Conservation (phyloP, 163 green algal species). For the Prototheca cutis region DNA sequence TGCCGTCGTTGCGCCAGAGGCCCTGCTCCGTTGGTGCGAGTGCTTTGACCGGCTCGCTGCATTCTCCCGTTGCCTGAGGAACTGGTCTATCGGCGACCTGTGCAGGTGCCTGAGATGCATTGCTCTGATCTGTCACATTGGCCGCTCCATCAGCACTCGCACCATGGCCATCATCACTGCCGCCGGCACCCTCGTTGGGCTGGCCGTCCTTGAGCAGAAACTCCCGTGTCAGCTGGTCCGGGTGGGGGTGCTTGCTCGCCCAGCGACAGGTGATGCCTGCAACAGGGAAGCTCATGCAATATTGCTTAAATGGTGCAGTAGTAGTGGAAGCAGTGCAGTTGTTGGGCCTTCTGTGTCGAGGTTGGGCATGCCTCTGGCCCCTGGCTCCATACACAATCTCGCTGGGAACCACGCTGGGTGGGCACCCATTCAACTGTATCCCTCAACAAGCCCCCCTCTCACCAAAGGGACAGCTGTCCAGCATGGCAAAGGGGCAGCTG, state of each 20-base stretch:
- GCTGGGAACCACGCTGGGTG: no score
- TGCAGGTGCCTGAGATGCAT: slow-evolving; percentile 2
- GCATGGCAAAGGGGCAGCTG: neutral
- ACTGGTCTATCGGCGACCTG: neutral
- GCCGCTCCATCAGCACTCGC: no score
- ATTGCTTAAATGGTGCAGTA: neutral
- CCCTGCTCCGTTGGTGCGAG: neutral
- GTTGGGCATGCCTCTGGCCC: no score
- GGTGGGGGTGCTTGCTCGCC: slow-evolving; percentile 28
- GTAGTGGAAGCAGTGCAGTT: neutral
- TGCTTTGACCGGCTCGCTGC: no score
- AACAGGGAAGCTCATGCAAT: neutral
- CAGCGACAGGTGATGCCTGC: slow-evolving; percentile 43
- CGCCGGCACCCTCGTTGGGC: no score
- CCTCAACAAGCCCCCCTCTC: no score
- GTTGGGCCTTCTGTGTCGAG: no score
- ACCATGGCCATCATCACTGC: no score
- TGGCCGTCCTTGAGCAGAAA: no score
- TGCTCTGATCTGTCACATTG: no score
- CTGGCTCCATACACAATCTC: neutral
- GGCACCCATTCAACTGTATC: no score
- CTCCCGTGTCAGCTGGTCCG: slow-evolving; percentile 11
- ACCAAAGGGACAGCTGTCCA: slow-evolving; percentile 47
- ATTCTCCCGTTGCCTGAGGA: no score
- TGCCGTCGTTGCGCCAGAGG: slow-evolving; percentile 21